Evolutionary conservation across 768 basidiomycete genomes (phyloP), one percentile per base, ranked within the genome.

Genomic region (Leccinum rimulosum): DNA sequence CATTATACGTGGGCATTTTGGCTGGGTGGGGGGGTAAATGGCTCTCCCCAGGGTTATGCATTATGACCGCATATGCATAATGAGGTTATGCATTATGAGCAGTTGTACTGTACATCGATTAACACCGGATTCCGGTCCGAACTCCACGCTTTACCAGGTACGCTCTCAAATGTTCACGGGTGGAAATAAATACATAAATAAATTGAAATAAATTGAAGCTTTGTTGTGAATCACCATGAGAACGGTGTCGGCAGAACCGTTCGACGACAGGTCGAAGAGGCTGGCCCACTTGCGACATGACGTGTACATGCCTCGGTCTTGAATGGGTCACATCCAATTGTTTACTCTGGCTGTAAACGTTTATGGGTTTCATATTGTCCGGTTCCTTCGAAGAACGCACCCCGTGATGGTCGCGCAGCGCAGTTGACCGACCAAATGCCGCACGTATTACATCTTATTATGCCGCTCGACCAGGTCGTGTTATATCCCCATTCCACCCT

Each of bases 391-490:
- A 33, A 43, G 52, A 19, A 43, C 22, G 12, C 22, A 22, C 12
- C 4, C 50, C 19, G 31, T 35, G 33, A 25, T 35, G 14, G 54
- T 51, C 43, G 33, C 27, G 17, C 35, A 59, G 48, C 54, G 6
- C 52, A 45, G 25, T 30, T n/a, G 38, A 12, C 19, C 56, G 53
- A 54, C 48, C 22, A 33, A 66, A 55, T 19, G 12, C 64, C 67
- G 60, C 56, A 54, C 60, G 19, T 33, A 48, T 22, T 43, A 12
- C 62, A 38, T 59, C 50, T 57, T 50, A 50, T 57, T 50, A 50
- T 49, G 49, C 12, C 58, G 58, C 58, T 22, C 52, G 19, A 4
- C 52, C 30, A 36, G 51, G 49, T 38, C 36, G 45, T 17, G 9
- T 35, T 38, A 49, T 47, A 27, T 48, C 47, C 11, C 11, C 22